Evolutionary conservation across 2,329 filamentous ascomycete species (phyloP), one percentile per base, ranked within the genome.

Genomic region (Epichloe hybrida): DNA sequence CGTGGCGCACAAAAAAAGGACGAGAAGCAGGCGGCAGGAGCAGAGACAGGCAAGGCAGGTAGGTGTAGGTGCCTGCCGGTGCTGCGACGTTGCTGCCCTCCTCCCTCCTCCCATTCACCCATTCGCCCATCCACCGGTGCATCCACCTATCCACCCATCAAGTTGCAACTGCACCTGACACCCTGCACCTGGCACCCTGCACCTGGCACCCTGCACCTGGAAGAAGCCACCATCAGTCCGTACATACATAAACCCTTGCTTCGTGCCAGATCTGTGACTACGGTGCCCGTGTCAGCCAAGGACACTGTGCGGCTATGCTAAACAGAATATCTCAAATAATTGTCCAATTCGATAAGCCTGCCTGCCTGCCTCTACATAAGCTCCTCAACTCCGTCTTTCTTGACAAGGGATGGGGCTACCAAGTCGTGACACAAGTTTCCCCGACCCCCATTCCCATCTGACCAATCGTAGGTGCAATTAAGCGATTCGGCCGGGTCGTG

Each of bases 401-500:
- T 17, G 17, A 17, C 17, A 17, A 17, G 17, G 17, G 17, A 17
- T 17, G 17, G 17, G 17, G 17, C 17, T 17, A 17, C 17, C 1
- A 17, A 17, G 17, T 17, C 17, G 17, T 46, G 44, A 36, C 44
- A 21, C 31, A 21, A 12, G 20, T 34, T 31, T 31, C 27, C 27
- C 27, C 27, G 27, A 31, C 27, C 8, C 27, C 27, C 8, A 31
- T 11, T 31, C 27, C 27, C 27, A 11, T 11, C 8, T 38, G 43
- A 17, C 50, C 50, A 52, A 50, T 52, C 11, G 34, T 3, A 46
- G 27, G 11, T 15, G 41, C 21, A 17, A 12, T 27, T 46, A 52
- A 17, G 27, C 50, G 50, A 52, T 44, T 47, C 43, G 50, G 50
- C 50, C 47, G 47, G 41, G 27, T 41, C 27, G 34, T 27, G 12